Percentiles rank a stretch among this genome's conserved stretches.
phyloP scores from a whole-genome alignment of 805 yeast species.

The Alloascoidea hylecoeti region DNA sequence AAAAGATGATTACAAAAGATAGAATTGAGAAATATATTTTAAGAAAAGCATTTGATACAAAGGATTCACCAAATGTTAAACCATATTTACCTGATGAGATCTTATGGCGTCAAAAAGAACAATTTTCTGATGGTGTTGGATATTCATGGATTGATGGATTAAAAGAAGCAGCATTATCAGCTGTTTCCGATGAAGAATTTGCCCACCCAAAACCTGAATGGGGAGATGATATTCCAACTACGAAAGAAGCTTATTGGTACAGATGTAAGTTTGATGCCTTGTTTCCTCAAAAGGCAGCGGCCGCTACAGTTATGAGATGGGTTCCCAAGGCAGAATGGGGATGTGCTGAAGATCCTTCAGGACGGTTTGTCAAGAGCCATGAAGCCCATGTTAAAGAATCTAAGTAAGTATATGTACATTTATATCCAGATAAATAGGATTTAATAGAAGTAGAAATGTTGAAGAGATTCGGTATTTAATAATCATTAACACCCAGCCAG shows the following conservation, averaged over 20 bases:
- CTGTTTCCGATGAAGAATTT: slow-evolving; percentile 80
- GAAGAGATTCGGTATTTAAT: no score
- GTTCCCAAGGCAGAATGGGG: slow-evolving; percentile 99
- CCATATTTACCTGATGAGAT: slow-evolving; percentile 96
- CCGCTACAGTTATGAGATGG: slow-evolving; percentile 98
- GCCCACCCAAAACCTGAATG: slow-evolving; percentile 88
- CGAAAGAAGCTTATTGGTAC: slow-evolving; percentile 99
- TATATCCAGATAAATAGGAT: no score
- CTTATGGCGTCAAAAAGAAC: slow-evolving; percentile 99
- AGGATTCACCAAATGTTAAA: slow-evolving; percentile 55
- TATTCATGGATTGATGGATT: slow-evolving; percentile 98
- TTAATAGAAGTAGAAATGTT: no score
- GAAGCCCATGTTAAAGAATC: slow-evolving; percentile 40
- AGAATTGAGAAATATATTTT: slow-evolving; percentile 89
- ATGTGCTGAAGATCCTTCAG: slow-evolving; percentile 96
- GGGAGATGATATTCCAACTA: slow-evolving; percentile 91
- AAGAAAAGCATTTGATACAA: slow-evolving; percentile 94
- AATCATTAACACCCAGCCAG: no score
- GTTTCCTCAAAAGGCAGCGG: slow-evolving; percentile 87
- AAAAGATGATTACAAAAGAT: slow-evolving; percentile 73
- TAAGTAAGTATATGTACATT: no score
- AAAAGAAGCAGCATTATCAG: slow-evolving; percentile 86
- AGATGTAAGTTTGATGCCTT: slow-evolving; percentile 90
- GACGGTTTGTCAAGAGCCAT: slow-evolving; percentile 90
- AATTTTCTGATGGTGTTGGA: slow-evolving; percentile 98